Evolutionary conservation across 2,329 filamentous ascomycete species (phyloP).

Genomic region (Pestalotiopsis sp.): DNA sequence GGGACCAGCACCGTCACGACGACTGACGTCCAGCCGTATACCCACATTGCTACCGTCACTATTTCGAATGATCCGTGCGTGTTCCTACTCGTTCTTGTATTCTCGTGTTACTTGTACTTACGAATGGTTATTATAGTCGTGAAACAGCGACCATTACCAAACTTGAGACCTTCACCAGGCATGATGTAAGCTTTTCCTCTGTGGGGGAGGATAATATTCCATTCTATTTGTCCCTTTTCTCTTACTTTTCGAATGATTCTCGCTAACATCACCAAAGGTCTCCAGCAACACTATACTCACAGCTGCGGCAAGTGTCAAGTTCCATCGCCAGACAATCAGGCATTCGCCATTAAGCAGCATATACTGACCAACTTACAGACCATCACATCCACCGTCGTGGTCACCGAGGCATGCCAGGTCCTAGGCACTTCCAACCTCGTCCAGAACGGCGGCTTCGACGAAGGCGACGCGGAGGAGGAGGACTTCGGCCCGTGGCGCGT

Average conservation of each 20-base stretch:
- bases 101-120: neutral
- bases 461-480: neutral
- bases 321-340: no score
- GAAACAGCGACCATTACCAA: neutral
- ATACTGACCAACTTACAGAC: neutral
- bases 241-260: no score
- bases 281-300: no score
- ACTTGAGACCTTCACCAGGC: neutral
- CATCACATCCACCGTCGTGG: neutral
- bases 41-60: neutral
- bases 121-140: neutral
- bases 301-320: no score
- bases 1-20: neutral
- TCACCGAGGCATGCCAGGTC: neutral
- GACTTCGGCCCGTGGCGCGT: neutral
- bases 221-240: neutral
- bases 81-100: neutral
- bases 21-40: neutral
- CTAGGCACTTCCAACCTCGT: neutral
- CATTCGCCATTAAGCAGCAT: neutral
- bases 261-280: no score
- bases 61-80: neutral
- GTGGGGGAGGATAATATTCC: no score
- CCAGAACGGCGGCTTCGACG: neutral
- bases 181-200: neutral